Evolutionary conservation across 495 filamentous ascomycete species (phyloP), one percentile per base, ranked within the genome.

Genomic region (Hypoxylon fuscum): DNA sequence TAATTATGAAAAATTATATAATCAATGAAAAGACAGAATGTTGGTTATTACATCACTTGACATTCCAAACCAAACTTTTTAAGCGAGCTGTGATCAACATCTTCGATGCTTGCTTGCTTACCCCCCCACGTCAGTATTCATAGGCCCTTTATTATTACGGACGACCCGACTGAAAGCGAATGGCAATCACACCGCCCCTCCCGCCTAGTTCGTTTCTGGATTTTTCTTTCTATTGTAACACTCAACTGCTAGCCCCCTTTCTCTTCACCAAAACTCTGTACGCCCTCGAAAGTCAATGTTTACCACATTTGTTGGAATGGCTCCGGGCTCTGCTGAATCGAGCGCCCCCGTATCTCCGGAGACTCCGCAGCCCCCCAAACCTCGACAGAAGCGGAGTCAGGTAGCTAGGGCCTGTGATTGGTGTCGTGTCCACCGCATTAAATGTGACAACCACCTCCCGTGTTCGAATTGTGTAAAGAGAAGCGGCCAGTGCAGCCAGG

Each of bases 341-440:
- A 63, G 54, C 55, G 29, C 61, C 31, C 60, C 41, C 15, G 25
- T 35, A 25, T 40, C 55, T 59, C 54, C 61, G 49, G 54, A 64
- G 18, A 20, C 58, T 49, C 48, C 61, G 48, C 55, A 58, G 22
- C 43, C 48, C 35, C 48, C 48, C 12, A 64, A 59, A 31, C 49
- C 57, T 41, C 49, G 61, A 38, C 61, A 42, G 40, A 64, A 64
- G 48, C 54, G 61, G 55, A 59, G 48, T 52, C 61, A 64, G 29
- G 61, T 64, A 34, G 54, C 61, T 6, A 46, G 61, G 12, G 61
- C 61, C 38, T 64, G 80, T 65, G 79, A 80, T 66, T 79, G 79
- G 75, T 83, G 81, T 51, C 77, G 80, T 17, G 53, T 75, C 0
- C 74, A 80, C 42, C 72, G 79, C 5, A 76, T 79, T 57, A 82